phyloP scores from a whole-genome alignment of 2,329 filamentous ascomycete species.

The Elsinoe perseae region DNA sequence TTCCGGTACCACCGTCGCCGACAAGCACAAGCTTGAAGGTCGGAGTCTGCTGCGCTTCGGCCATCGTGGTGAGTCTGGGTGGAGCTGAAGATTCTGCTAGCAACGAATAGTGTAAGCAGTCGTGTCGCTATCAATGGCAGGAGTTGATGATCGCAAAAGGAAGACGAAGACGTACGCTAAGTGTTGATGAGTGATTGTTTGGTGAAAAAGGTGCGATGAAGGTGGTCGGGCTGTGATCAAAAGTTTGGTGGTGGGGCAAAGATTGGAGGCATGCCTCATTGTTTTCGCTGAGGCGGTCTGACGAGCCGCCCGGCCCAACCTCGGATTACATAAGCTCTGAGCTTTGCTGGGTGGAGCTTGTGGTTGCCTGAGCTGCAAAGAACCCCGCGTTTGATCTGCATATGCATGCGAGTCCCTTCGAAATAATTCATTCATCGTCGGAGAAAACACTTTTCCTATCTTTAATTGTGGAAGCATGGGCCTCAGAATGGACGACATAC shows the following conservation, averaged over 20 bases:
- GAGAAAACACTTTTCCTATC: neutral
- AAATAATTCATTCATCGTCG: neutral
- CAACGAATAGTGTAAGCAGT: neutral
- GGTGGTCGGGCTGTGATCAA: constrained; percentile 11
- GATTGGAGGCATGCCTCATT: constrained; percentile 12
- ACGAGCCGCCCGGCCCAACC: constrained; percentile 3
- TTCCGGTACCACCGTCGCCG: constrained; percentile 97
- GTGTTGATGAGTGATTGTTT: constrained; percentile 7
- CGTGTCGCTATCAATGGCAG: constrained; percentile 1
- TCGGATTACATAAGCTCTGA: neutral
- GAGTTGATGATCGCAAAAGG: neutral
- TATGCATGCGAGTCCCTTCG: neutral
- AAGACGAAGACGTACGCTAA: neutral
- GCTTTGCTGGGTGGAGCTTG: neutral
- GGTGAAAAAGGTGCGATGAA: neutral
- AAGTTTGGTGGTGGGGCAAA: constrained; percentile 14
- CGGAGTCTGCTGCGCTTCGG: constrained; percentile 51
- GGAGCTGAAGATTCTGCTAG: constrained; percentile 9
- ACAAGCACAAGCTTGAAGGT: constrained; percentile 99
- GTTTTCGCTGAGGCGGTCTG: constrained; percentile 15
- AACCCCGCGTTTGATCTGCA: neutral
- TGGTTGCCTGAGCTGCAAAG: neutral
- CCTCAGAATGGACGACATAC: constrained; percentile 58
- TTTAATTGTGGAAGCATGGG: constrained; percentile 36
- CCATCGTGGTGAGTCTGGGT: constrained; percentile 46